Percentiles rank a stretch among this genome's conserved stretches.
These are phyloP conservation scores for Rhizopus sp. DNA, from an alignment of 371 early-diverging fungal species.

Conservation along the genomic window DNA sequence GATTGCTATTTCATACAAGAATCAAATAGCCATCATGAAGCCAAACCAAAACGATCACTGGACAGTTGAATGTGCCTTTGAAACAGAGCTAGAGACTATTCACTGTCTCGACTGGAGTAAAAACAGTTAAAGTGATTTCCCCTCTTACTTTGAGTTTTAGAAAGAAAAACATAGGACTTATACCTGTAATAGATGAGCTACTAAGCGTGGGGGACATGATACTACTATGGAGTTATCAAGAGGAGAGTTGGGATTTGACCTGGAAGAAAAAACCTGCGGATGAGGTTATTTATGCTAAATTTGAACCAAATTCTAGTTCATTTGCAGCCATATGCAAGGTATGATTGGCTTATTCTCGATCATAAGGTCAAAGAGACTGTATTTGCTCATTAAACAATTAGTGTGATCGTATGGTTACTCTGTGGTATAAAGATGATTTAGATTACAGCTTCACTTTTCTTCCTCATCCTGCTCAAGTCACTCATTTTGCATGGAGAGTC, in stretches of 20 bases:
- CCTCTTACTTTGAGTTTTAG: not conserved
- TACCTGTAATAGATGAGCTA: conserved; percentile 27
- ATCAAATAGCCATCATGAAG: conserved; percentile 29
- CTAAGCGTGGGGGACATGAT: conserved; percentile 40
- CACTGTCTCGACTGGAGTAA: conserved; percentile 48
- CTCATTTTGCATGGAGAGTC: conserved; percentile 71
- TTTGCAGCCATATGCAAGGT: conserved; percentile 73
- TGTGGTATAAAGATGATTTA: conserved; percentile 58
- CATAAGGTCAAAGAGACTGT: not conserved
- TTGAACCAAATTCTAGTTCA: conserved; percentile 67
- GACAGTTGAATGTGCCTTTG: conserved; percentile 20
- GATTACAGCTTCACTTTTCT: conserved; percentile 68
- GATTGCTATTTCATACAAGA: conserved; percentile 41
- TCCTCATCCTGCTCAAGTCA: conserved; percentile 69
- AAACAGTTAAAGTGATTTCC: conserved; percentile 29
- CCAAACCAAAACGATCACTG: conserved; percentile 11
- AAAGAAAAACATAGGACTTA: not conserved
- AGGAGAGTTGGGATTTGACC: conserved; percentile 16
- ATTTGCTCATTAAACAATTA: conserved; percentile 19
- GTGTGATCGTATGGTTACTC: conserved; percentile 70
- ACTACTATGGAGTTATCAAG: conserved; percentile 28
- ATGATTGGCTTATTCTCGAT: conserved; percentile 1
- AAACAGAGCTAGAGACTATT: conserved; percentile 18
- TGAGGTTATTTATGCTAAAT: conserved; percentile 47
- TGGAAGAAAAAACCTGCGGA: conserved; percentile 40